phyloP scores from a whole-genome alignment of 495 filamentous ascomycete species.

The Aspergillus egyptiacus region DNA sequence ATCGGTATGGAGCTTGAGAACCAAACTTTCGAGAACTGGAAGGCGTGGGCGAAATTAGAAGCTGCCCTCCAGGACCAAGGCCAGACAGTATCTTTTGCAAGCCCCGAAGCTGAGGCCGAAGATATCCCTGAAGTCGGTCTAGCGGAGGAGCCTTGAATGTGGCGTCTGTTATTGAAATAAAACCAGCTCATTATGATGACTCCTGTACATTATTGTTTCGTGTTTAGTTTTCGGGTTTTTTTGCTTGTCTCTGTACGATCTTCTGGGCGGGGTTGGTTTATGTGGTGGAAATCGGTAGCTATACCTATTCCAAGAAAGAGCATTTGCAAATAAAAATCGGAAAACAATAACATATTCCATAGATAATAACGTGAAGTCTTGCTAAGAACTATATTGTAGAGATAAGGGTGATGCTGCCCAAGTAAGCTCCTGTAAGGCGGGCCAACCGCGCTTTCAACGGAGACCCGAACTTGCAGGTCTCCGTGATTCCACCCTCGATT shows the following conservation, averaged over 20 bases:
- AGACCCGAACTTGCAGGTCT: background rate
- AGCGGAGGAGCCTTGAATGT: too few relatives aligned
- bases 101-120: constrained; percentile 17
- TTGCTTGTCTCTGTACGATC: background rate
- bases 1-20: constrained; percentile 81
- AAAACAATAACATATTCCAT: background rate
- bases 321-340: background rate
- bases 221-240: constrained; percentile 10
- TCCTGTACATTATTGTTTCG: constrained; percentile 34
- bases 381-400: too few relatives aligned
- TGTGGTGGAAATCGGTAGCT: background rate
- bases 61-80: constrained; percentile 32
- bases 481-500: background rate
- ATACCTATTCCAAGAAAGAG: background rate
- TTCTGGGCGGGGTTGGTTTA: background rate
- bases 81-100: constrained; percentile 24
- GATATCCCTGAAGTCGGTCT: too few relatives aligned
- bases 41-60: constrained; percentile 63
- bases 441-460: background rate
- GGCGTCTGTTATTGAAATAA: too few relatives aligned
- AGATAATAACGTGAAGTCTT: too few relatives aligned
- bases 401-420: too few relatives aligned
- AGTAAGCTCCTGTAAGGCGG: background rate
- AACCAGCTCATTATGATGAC: constrained; percentile 15
- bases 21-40: constrained; percentile 70